These are phyloP conservation scores for Microbotryum silenes-acaulis DNA, from an alignment of 1,284 basidiomycete species.

Conservation along the genomic window DNA sequence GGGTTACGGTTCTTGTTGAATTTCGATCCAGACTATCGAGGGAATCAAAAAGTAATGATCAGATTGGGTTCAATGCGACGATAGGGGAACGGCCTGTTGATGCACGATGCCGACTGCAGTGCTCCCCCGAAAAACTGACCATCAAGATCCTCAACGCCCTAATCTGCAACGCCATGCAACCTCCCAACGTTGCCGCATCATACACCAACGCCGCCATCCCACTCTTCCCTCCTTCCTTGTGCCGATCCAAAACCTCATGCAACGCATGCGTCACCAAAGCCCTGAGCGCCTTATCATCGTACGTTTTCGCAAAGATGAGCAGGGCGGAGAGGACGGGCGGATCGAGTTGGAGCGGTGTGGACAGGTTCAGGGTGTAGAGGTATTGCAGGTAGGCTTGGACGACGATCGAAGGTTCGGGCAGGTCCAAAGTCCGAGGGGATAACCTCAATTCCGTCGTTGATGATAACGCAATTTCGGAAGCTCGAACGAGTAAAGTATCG, in stretches of 20 bases:
- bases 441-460: slow-evolving; percentile 57
- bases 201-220: slow-evolving; percentile 28
- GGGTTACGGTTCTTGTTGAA: too few species aligned
- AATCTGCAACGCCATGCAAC: slow-evolving; percentile 32
- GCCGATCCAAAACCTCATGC: slow-evolving; percentile 61
- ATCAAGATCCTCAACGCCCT: slow-evolving; percentile 31
- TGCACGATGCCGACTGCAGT: too few species aligned
- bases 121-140: background rate
- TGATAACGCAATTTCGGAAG: background rate
- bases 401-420: slow-evolving; percentile 84
- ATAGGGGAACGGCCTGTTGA: too few species aligned
- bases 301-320: slow-evolving; percentile 73
- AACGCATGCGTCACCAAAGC: slow-evolving; percentile 80
- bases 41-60: too few species aligned
- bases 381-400: slow-evolving; percentile 84
- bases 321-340: slow-evolving; percentile 81
- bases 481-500: background rate
- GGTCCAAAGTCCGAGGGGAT: slow-evolving; percentile 64
- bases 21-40: too few species aligned
- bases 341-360: slow-evolving; percentile 82
- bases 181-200: slow-evolving; percentile 31
- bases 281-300: slow-evolving; percentile 67
- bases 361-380: slow-evolving; percentile 74
- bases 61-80: too few species aligned
- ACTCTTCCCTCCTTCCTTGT: background rate